Evolutionary conservation across 441 rosid species (phyloP), one percentile per base, ranked within the genome.

Genomic region (Manihot esculenta): DNA sequence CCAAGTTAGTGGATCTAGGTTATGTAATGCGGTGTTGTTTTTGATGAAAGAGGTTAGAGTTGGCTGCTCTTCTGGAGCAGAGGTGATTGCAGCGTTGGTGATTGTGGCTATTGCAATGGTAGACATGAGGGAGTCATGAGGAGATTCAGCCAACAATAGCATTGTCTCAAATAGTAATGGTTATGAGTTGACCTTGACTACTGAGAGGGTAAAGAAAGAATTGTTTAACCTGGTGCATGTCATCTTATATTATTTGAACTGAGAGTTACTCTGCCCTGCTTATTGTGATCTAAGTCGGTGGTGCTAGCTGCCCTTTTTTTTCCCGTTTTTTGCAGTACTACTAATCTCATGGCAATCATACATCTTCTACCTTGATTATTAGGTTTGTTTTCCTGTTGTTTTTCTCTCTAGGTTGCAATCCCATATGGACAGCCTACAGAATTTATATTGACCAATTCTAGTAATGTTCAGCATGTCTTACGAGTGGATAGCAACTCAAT

Each of bases 341-440:
- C 15, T 20, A 12, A 44, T 44, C 15, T 38, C 15, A n/a, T 49
- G 26, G 27, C 38, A 23, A 18, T 48, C 5, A n/a, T 44, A 3
- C 15, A 2, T 24, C 14, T 21, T 33, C 27, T 48, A 45, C 5
- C 44, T 26, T 56, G 20, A 10, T 51, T 47, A 1, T 38, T 50
- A 49, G 15, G 10, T 53, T 23, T n/a, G n/a, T n/a, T n/a, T n/a
- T n/a, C 61, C 51, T 55, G 42, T 74, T 54, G 42, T 58, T 12
- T 66, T 27, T 73, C 63, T 74, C 44, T 79, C 33, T 76, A 95
- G 99, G 85, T 95, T 74, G 26, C 77, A 51, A 87, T 93, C 79
- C 90, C 93, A 33, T 89, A 75, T 75, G 98, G 91, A 38, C 87
- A 83, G 75, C 81, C 87, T 61, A 78, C 85, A 62, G 94, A 83